Evolutionary conservation across 495 filamentous ascomycete species (phyloP).

Genomic region (Trichoderma orchidacearum): DNA sequence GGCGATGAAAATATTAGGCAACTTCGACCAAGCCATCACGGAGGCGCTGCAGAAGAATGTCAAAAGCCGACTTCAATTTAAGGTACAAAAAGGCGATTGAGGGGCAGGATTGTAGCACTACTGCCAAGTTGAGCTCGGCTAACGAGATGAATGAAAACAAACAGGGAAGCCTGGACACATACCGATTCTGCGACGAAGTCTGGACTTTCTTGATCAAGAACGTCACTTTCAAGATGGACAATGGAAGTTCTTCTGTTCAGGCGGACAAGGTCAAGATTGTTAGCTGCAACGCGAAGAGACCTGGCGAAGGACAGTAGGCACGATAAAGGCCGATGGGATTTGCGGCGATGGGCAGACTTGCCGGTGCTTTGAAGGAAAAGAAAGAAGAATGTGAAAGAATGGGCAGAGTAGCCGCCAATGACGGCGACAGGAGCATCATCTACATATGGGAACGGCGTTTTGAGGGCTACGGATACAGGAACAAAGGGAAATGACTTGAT

Average conservation of each 20-base stretch:
- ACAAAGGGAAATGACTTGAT: background rate
- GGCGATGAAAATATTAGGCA: constrained; percentile 90
- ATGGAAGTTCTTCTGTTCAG: constrained; percentile 39
- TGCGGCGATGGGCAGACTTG: too few relatives aligned
- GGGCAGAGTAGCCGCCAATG: background rate
- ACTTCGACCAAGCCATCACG: constrained; percentile 82
- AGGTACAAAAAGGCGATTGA: constrained; percentile 61
- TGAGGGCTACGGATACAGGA: background rate
- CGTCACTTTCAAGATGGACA: constrained; percentile 92
- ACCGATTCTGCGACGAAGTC: constrained; percentile 99
- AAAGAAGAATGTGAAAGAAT: background rate
- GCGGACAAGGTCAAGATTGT: constrained; percentile 93
- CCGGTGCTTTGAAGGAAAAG: background rate
- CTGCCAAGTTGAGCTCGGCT: background rate
- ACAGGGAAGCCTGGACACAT: constrained; percentile 94
- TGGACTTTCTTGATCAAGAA: constrained; percentile 99
- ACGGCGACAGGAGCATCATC: background rate
- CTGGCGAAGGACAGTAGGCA: constrained; percentile 38
- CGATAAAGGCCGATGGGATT: too few relatives aligned
- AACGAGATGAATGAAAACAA: background rate
- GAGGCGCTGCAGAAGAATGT: constrained; percentile 84
- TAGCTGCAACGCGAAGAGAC: constrained; percentile 79
- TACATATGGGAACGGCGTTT: background rate
- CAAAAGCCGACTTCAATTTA: constrained; percentile 83
- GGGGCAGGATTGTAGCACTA: background rate